Conservation (phyloP, 768 basidiomycete genomes). For the Mycena venus region DNA sequence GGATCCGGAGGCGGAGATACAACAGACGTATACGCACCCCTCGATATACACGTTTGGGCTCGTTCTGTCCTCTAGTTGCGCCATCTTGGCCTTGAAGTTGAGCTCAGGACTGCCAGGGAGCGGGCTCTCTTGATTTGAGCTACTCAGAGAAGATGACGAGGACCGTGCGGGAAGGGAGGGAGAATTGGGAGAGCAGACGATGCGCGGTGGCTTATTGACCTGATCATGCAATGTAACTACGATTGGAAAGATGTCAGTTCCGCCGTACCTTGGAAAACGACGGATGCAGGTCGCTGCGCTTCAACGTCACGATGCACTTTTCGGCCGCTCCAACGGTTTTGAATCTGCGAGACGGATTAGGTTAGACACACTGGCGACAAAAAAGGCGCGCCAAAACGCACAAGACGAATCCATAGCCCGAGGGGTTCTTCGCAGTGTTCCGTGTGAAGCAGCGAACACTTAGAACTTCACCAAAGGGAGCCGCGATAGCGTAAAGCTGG, state of each 20-base stretch:
- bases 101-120: background rate
- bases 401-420: slow-evolving; percentile 61
- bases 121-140: background rate
- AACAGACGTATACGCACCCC: slow-evolving; percentile 50
- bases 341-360: slow-evolving; percentile 52
- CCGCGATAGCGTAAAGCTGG: slow-evolving; percentile 65
- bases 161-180: background rate
- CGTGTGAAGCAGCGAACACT: slow-evolving; percentile 77
- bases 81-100: slow-evolving; percentile 68
- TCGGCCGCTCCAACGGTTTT: slow-evolving; percentile 61
- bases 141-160: slow-evolving; percentile 17
- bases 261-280: slow-evolving; percentile 69
- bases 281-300: slow-evolving; percentile 71
- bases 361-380: background rate
- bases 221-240: background rate
- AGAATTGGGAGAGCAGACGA: slow-evolving; percentile 12
- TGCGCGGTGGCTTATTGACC: slow-evolving; percentile 19
- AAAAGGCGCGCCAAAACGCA: slow-evolving; percentile 53
- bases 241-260: background rate
- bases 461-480: slow-evolving; percentile 66
- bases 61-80: slow-evolving; percentile 58
- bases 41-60: slow-evolving; percentile 72
- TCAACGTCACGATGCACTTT: slow-evolving; percentile 66
- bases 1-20: background rate
- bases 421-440: slow-evolving; percentile 65